Evolutionary conservation across 441 rosid genomes (phyloP).

Genomic region (Aquilaria agallochum): DNA sequence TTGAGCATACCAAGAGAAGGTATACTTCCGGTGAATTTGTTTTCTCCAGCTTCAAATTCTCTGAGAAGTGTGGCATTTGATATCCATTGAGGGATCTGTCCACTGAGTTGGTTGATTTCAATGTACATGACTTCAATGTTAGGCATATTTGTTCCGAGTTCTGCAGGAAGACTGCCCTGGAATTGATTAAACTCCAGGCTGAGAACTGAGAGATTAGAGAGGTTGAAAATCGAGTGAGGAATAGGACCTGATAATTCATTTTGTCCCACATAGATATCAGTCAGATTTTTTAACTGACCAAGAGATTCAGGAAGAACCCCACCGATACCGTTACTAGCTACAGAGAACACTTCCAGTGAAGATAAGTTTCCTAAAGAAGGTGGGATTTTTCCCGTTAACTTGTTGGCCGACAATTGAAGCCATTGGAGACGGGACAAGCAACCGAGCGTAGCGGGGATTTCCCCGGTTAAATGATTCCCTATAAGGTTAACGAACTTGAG

Average conservation of each 20-base stretch:
- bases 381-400: slow-evolving; percentile 13
- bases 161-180: slow-evolving; percentile 1
- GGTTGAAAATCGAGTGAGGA: slow-evolving; percentile 10
- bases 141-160: background rate
- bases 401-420: slow-evolving; percentile 1
- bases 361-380: background rate
- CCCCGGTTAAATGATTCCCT: background rate
- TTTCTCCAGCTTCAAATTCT: no score
- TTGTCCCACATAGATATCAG: slow-evolving; percentile 1
- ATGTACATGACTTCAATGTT: slow-evolving; percentile 3
- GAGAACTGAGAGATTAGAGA: slow-evolving; percentile 1
- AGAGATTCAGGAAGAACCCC: slow-evolving; percentile 7
- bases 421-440: slow-evolving; percentile 12
- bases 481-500: background rate
- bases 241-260: slow-evolving; percentile 8
- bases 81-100: slow-evolving; percentile 6
- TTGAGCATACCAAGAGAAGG: no score
- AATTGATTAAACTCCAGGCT: slow-evolving; percentile 4
- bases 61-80: slow-evolving; percentile 3
- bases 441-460: slow-evolving; percentile 12
- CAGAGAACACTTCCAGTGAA: slow-evolving; percentile 6
- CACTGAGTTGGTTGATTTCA: slow-evolving; percentile 9
- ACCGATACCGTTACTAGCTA: slow-evolving; percentile 3
- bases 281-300: background rate
- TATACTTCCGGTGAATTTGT: no score